phyloP scores from a whole-genome alignment of 2,329 filamentous ascomycete genomes.

The Byssochlamys sp. region DNA sequence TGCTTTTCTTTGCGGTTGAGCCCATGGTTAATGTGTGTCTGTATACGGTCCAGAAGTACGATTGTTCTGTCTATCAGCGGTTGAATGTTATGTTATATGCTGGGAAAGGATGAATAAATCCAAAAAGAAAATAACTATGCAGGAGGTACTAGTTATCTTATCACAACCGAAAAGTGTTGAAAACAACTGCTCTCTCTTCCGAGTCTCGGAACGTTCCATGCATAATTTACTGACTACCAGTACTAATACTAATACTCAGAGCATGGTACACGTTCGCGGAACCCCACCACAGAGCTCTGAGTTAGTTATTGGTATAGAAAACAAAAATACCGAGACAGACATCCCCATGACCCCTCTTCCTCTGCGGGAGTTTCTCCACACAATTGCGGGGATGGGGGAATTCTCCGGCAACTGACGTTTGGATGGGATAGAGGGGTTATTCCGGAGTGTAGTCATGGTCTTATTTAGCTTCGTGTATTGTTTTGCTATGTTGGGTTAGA shows the following conservation, averaged over 20 bases:
- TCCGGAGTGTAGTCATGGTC: background rate
- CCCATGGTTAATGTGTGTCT: background rate
- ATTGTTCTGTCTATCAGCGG: no score
- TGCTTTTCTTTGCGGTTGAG: slow-evolving; percentile 12
- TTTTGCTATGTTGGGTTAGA: no score
- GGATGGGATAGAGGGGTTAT: background rate
- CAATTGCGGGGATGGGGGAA: background rate
- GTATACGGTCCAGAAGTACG: background rate
- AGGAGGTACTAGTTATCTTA: no score
- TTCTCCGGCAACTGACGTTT: background rate
- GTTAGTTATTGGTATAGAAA: background rate
- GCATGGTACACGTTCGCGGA: background rate
- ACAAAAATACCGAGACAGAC: background rate
- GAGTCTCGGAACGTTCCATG: background rate
- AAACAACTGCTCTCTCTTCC: background rate
- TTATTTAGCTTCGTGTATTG: no score
- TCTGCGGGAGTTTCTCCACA: background rate
- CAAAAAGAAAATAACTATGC: no score
- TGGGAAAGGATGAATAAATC: no score
- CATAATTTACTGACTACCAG: background rate
- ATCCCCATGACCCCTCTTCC: background rate
- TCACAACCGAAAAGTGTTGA: no score
- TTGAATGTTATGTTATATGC: no score
- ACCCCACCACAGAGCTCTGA: background rate
- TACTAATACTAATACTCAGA: background rate